A percentile compares a stretch with the other conserved stretches of the same genome.
phyloP scores from a whole-genome alignment of 441 rosid species.

The Erodium trifolium region DNA sequence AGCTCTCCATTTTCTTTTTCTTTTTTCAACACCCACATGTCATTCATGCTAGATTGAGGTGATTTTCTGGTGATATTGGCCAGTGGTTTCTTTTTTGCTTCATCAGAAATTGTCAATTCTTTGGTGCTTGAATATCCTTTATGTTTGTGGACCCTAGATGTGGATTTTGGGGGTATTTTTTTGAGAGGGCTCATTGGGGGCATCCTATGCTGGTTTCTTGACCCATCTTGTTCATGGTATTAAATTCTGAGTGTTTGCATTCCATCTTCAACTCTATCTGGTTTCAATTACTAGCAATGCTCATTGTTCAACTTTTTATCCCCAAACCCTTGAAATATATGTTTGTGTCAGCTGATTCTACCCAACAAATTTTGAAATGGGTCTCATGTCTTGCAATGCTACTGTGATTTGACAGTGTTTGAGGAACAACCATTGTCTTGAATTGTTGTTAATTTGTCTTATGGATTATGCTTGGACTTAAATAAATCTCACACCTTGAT shows the following conservation, averaged over 20 bases:
- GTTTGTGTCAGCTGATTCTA: slow-evolving; percentile 15
- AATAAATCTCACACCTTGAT: too few species aligned
- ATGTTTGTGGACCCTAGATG: slow-evolving; percentile 22
- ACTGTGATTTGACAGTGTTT: background rate
- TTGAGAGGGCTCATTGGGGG: background rate
- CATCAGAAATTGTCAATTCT: slow-evolving; percentile 23
- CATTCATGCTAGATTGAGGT: background rate
- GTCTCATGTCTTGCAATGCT: slow-evolving; percentile 2
- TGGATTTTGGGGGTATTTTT: slow-evolving; percentile 8
- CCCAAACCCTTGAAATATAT: slow-evolving; percentile 19
- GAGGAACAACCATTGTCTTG: slow-evolving; percentile 13
- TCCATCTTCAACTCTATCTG: too few species aligned
- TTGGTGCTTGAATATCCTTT: slow-evolving; percentile 15
- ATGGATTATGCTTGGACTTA: too few species aligned
- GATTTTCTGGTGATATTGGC: background rate
- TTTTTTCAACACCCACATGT: slow-evolving; percentile 2
- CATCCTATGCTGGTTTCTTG: slow-evolving; percentile 18
- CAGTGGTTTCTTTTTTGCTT: slow-evolving; percentile 11
- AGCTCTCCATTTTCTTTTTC: background rate
- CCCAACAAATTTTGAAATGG: slow-evolving; percentile 30
- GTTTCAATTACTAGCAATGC: too few species aligned
- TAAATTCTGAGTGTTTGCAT: too few species aligned
- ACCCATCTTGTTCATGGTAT: slow-evolving; percentile 28
- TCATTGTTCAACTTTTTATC: slow-evolving; percentile 9
- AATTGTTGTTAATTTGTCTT: too few species aligned